A percentile compares a stretch with the other conserved stretches of the same genome.
phyloP scores from a whole-genome alignment of 1,284 basidiomycete genomes.

The Tylopilus sp. region DNA sequence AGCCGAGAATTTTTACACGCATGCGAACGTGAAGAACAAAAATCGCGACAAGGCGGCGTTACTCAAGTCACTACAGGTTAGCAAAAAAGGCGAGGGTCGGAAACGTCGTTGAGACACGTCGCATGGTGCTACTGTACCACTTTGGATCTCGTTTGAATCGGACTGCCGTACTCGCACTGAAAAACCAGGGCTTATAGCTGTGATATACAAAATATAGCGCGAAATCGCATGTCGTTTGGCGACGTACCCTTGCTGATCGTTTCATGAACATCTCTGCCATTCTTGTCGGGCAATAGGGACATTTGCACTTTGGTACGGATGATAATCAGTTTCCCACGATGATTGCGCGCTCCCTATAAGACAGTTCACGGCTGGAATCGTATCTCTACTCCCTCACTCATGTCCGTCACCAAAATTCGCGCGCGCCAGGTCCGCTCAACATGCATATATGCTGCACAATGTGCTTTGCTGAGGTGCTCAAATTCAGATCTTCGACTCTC shows the following conservation, averaged over 20 bases:
- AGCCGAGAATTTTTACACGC: constrained; percentile 88
- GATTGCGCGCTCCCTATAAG: constrained; percentile 26
- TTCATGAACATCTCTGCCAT: constrained; percentile 10
- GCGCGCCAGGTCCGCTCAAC: constrained; percentile 72
- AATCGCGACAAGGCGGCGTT: constrained; percentile 62
- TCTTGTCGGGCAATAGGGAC: background rate
- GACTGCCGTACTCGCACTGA: constrained; percentile 5
- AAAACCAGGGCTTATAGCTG: constrained; percentile 8
- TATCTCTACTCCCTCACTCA: constrained; percentile 42
- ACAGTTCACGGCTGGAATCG: constrained; percentile 7
- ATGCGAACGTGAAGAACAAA: constrained; percentile 87
- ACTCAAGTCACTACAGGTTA: constrained; percentile 49
- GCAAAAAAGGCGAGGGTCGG: constrained; percentile 44
- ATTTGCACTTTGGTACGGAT: constrained; percentile 5
- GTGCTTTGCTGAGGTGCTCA: constrained; percentile 9
- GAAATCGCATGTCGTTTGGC: constrained; percentile 1
- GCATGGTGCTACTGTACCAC: constrained; percentile 12
- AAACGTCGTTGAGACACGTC: constrained; percentile 32
- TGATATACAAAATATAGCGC: constrained; percentile 11
- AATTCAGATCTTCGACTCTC: constrained; percentile 92
- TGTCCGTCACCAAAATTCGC: constrained; percentile 86
- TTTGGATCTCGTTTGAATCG: background rate
- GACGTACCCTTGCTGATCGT: constrained; percentile 8
- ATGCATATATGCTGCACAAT: constrained; percentile 6
- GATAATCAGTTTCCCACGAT: constrained; percentile 37